phyloP scores from a whole-genome alignment of 2,329 filamentous ascomycete species.

The Fusarium lateritium region DNA sequence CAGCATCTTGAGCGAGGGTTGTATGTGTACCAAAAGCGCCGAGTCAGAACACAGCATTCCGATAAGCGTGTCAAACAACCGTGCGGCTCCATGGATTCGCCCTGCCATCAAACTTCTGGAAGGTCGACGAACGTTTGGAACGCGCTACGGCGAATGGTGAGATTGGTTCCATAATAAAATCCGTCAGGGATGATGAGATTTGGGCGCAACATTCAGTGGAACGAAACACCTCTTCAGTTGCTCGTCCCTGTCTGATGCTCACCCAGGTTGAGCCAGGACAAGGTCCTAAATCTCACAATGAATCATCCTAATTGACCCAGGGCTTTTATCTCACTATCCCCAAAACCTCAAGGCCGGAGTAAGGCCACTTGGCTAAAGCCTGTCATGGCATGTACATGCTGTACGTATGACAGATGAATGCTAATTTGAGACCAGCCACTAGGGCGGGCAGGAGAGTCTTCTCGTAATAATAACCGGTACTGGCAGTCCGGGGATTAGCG shows the following conservation, averaged over 20 bases:
- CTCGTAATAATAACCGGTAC: conserved; percentile 29
- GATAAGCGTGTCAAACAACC: conserved; percentile 36
- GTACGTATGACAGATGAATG: conserved; percentile 8
- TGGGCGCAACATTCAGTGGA: conserved; percentile 49
- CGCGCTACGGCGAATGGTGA: conserved; percentile 46
- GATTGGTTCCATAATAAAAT: conserved; percentile 49
- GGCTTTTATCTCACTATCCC: not conserved
- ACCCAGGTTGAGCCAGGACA: conserved; percentile 37
- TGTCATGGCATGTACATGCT: conserved; percentile 8
- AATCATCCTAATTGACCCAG: conserved; percentile 30
- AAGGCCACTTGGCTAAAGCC: not conserved
- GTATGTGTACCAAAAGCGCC: conserved; percentile 21
- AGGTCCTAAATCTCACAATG: conserved; percentile 34
- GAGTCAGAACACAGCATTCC: conserved; percentile 30
- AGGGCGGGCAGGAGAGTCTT: conserved; percentile 15
- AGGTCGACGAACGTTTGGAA: conserved; percentile 49
- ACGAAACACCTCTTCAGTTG: conserved; percentile 31
- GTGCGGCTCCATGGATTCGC: conserved; percentile 47
- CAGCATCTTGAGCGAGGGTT: conserved; percentile 23
- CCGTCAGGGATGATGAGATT: conserved; percentile 37
- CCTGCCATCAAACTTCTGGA: conserved; percentile 51
- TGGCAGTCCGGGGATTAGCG: conserved; percentile 28
- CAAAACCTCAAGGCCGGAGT: conserved; percentile 2
- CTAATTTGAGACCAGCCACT: conserved; percentile 43
- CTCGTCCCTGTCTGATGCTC: conserved; percentile 32